Conservation (phyloP, 441 rosid species). For the Euphorbia neoarborescens region DNA sequence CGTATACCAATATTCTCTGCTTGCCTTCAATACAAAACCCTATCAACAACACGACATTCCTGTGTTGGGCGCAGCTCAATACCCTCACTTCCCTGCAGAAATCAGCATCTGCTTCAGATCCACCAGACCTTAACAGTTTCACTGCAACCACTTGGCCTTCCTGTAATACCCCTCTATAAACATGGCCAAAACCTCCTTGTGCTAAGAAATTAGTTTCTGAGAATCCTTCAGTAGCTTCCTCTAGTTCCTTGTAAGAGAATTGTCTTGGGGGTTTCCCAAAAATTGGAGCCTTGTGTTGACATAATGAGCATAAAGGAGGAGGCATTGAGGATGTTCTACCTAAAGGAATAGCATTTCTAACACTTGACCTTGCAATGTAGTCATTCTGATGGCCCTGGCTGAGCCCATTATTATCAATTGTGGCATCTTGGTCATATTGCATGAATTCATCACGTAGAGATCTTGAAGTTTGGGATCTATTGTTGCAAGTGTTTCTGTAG, state of each 20-base stretch:
- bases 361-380: slow-evolving; percentile 26
- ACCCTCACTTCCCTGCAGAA: slow-evolving; percentile 61
- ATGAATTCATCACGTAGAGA: slow-evolving; percentile 39
- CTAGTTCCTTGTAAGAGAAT: slow-evolving; percentile 47
- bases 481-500: slow-evolving; percentile 14
- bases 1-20: slow-evolving; percentile 52
- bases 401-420: slow-evolving; percentile 19
- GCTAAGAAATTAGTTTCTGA: slow-evolving; percentile 51
- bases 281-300: slow-evolving; percentile 55
- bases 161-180: slow-evolving; percentile 44
- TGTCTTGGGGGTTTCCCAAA: slow-evolving; percentile 59
- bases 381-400: slow-evolving; percentile 26
- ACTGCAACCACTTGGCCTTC: slow-evolving; percentile 63
- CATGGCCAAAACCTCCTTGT: slow-evolving; percentile 51
- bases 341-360: slow-evolving; percentile 36
- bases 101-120: slow-evolving; percentile 51
- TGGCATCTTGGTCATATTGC: slow-evolving; percentile 38
- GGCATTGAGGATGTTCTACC: slow-evolving; percentile 52
- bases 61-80: slow-evolving; percentile 68
- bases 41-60: slow-evolving; percentile 55
- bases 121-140: slow-evolving; percentile 40
- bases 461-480: slow-evolving; percentile 29
- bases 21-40: slow-evolving; percentile 52
- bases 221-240: slow-evolving; percentile 56
- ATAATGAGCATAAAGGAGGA: slow-evolving; percentile 62